Percentiles rank a stretch among this genome's conserved stretches.
phyloP scores from a whole-genome alignment of 164 flowering plant species.

The Brasenia schreberi region DNA sequence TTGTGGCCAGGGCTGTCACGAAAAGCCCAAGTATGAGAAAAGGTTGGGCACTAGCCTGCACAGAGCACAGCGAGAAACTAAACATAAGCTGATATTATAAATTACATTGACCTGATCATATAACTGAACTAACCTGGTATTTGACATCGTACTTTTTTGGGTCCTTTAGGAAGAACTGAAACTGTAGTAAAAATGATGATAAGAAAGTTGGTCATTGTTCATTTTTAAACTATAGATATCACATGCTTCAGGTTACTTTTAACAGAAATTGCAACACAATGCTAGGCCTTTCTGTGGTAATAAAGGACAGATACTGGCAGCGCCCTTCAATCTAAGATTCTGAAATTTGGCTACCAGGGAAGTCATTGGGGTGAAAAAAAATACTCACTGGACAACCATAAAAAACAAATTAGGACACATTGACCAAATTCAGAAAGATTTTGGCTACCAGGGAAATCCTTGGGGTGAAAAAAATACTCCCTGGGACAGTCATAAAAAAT shows the following conservation, averaged over 20 bases:
- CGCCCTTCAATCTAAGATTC: not conserved
- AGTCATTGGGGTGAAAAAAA: not conserved
- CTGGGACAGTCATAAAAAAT: not conserved
- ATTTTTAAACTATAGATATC: not conserved
- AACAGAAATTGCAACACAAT: too few species aligned
- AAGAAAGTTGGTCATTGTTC: not conserved
- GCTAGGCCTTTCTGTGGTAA: too few species aligned
- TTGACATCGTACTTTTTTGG: constrained; percentile 91
- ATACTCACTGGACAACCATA: not conserved
- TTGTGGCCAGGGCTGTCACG: constrained; percentile 82
- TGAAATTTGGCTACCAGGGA: not conserved
- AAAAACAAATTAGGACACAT: not conserved
- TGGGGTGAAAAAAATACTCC: not conserved
- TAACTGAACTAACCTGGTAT: constrained; percentile 16
- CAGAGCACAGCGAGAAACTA: not conserved
- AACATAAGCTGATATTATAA: not conserved
- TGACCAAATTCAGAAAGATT: not conserved
- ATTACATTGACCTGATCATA: not conserved
- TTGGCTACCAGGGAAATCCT: not conserved
- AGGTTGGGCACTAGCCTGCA: constrained; percentile 95
- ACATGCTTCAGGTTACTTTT: too few species aligned
- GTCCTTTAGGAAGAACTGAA: constrained; percentile 81
- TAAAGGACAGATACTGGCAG: not conserved
- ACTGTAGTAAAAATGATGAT: constrained; percentile 32
- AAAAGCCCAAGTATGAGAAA: constrained; percentile 79